Base-by-base conservation (phyloP, 331 rosid genomes). In the Spiraea crenata region DNA sequence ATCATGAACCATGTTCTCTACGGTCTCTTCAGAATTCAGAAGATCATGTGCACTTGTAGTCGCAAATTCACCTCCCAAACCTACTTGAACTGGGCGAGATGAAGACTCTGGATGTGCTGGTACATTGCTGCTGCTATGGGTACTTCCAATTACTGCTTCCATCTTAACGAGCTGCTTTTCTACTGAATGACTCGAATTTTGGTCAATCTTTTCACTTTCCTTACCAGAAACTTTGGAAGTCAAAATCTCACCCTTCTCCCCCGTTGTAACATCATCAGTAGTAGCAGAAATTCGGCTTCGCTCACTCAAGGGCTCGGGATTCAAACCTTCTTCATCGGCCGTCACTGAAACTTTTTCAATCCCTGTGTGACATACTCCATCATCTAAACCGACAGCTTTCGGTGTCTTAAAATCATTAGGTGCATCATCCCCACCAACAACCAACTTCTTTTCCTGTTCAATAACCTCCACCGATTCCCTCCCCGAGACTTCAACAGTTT, bases 1-100 rank as follows among this genome's bases (percentile, higher is more conserved):
- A 68, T 65, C 77, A 6, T 63, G n/a, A 63, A 54, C 64, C 44
- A 6, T 42, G 57, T 72, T 74, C 63, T 69, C 77, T 47, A 41
- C 49, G 52, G 74, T 59, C 37, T 70, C 80, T 31, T 70, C 76
- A 57, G 82, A 68, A 50, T 55, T 73, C 25, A 50, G 50, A 61
- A 49, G 68, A 63, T 52, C 79, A 73, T 59, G 37, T 15, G 42
- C 17, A 40, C 50, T 62, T 15, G 10, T 51, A 25, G 34, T 66
- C 25, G 80, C 64, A 78, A 65, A 51, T 70, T 72, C 81, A 67
- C 68, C 76, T 69, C 63, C 82, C 7, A n/a, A 80, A 73, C 47
- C 77, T 44, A 44, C 82, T 71, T 73, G 81, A 62, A 68, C 73
- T 20, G 17, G 76, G 39, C 56, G 65, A 69, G 59, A 25, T 6